Conservation (phyloP, 257 asterid species). For the Forsythia viridissima region DNA sequence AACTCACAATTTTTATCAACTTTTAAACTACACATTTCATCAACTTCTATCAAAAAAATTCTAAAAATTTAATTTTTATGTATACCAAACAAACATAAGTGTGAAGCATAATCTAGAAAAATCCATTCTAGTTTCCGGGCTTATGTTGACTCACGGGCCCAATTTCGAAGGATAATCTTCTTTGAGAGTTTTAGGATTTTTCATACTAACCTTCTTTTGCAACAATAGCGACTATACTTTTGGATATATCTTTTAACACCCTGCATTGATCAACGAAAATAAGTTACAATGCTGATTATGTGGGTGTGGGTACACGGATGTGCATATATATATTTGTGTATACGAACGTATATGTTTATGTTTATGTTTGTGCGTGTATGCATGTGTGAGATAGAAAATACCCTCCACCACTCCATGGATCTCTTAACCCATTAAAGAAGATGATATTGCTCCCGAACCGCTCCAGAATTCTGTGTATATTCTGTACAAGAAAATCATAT, state of each 20-base stretch:
- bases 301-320: too few species aligned
- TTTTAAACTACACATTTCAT: too few species aligned
- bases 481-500: constrained; percentile 34
- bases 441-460: constrained; percentile 79
- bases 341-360: not conserved
- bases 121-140: too few species aligned
- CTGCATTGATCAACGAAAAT: constrained; percentile 25
- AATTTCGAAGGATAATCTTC: not conserved
- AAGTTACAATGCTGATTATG: too few species aligned
- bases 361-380: not conserved
- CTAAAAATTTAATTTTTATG: too few species aligned
- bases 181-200: not conserved
- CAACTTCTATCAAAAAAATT: too few species aligned
- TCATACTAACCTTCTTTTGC: constrained; percentile 55
- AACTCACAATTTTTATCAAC: too few species aligned
- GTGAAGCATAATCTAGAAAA: too few species aligned
- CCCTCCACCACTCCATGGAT: constrained; percentile 99
- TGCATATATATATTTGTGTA: not conserved
- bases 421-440: constrained; percentile 84
- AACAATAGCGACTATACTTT: constrained; percentile 58
- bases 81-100: too few species aligned
- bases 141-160: not conserved
- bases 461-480: constrained; percentile 53
- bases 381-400: not conserved
- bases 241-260: constrained; percentile 71